Conservation (phyloP, 2,329 filamentous ascomycete species). For the Blumeriella jaapii region DNA sequence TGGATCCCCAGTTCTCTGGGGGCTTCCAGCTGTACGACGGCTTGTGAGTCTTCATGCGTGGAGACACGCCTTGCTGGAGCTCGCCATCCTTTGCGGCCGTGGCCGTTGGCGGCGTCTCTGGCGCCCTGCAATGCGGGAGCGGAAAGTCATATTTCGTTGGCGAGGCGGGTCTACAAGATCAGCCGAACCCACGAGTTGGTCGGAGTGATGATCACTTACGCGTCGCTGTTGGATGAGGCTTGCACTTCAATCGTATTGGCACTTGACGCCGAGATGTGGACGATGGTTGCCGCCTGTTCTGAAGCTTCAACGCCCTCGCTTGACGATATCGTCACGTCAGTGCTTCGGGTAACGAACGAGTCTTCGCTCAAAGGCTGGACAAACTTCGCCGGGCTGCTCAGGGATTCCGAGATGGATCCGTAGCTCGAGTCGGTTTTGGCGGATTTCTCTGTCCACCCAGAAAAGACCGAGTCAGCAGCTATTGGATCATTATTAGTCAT, state of each 20-base stretch:
- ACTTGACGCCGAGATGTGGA: conserved; percentile 27
- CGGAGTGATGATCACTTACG: conserved; percentile 5
- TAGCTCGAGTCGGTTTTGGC: conserved; percentile 28
- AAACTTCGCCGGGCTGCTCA: conserved; percentile 14
- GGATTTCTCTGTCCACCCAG: conserved; percentile 32
- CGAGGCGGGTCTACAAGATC: conserved; percentile 8
- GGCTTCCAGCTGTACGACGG: conserved; percentile 14
- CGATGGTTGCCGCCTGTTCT: conserved; percentile 28
- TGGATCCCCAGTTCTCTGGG: conserved; percentile 17
- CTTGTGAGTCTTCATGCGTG: background rate
- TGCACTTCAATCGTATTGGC: conserved; percentile 14
- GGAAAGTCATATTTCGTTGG: conserved; percentile 18
- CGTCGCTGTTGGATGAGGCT: conserved; percentile 9
- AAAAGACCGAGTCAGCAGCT: conserved; percentile 34
- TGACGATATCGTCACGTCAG: conserved; percentile 29
- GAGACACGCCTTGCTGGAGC: background rate
- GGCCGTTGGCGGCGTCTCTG: background rate
- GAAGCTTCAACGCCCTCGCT: conserved; percentile 24
- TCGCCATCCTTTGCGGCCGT: background rate
- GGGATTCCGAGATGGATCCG: conserved; percentile 25
- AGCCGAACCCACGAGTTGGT: background rate
- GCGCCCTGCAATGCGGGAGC: conserved; percentile 9
- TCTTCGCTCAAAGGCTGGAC: conserved; percentile 32
- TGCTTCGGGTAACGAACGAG: conserved; percentile 33
- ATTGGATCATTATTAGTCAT: too few species aligned